Base-by-base conservation (phyloP, 257 asterid species). In the Forsythia suspensa region DNA sequence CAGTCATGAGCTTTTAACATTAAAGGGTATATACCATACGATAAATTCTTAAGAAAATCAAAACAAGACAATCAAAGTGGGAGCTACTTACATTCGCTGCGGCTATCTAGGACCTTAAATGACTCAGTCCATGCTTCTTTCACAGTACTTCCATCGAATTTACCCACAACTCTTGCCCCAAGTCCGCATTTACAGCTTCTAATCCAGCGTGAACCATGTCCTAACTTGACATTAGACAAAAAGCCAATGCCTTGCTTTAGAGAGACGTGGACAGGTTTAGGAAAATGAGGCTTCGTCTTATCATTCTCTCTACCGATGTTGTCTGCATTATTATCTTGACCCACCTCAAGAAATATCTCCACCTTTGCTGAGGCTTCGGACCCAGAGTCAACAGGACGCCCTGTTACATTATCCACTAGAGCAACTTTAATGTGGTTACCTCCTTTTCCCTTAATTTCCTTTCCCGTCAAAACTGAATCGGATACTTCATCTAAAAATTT, bases 101-200 rank as follows among this genome's bases (percentile, higher is more conserved):
- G 87, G 3, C 73, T 37, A 70, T 91, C 96, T 71, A 7, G 51
- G 79, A 89, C 88, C 75, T 13, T 20, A 70, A 91, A 91, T 3
- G 91, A 74, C n/a, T 71, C 71, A 1, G n/a, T 82, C 74, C 59
- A 51, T 52, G 85, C 94, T 80, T 89, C 89, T 66, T 72, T 70
- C 59, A 86, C 84, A 24, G n/a, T 41, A 41, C 67, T 42, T 40
- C 88, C 88, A 29, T 76, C 77, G 11, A 40, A 73, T 6, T 71
- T 3, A 92, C 80, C 77, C 69, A 44, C n/a, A 13, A 48, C 24
- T 79, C 87, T 79, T n/a, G 85, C 93, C 72, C 91, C 94, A 6
- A 91, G 85, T 77, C 87, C 71, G n/a, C 88, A 86, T 69, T 15
- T 37, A 63, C 75, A 81, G 57, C 39, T 20, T 80, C 67, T 89